Evolutionary conservation across 176 grass and related monocot species (phyloP).

Genomic region (Pharus latifolius): DNA sequence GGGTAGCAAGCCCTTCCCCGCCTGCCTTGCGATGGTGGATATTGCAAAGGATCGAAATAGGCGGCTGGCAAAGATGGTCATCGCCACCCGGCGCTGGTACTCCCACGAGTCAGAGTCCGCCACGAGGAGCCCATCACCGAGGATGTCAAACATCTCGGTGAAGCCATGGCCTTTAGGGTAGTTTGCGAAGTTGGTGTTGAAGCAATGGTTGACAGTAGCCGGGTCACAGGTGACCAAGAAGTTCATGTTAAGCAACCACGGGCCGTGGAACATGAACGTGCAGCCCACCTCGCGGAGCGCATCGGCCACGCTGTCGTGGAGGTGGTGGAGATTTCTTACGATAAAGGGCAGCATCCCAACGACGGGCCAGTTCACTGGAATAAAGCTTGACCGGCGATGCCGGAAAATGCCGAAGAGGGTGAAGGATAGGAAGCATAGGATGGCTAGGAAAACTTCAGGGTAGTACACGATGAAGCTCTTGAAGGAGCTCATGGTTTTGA

Average conservation of each 20-base stretch:
- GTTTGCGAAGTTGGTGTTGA: conserved; percentile 38
- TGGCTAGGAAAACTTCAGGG: conserved; percentile 44
- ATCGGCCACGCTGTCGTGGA: conserved; percentile 31
- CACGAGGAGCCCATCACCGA: conserved; percentile 43
- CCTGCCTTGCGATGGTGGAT: conserved; percentile 27
- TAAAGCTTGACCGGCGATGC: neutral
- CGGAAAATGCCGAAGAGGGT: conserved; percentile 14
- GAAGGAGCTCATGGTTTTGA: conserved; percentile 26
- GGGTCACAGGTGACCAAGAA: conserved; percentile 48
- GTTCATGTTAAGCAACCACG: conserved; percentile 45
- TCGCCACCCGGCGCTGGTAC: conserved; percentile 37
- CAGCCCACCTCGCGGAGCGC: conserved; percentile 20
- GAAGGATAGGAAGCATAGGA: conserved; percentile 42
- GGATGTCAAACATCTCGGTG: conserved; percentile 54
- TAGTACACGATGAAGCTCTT: conserved; percentile 24
- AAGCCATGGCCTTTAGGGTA: conserved; percentile 55
- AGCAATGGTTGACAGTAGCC: conserved; percentile 47
- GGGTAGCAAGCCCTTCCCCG: conserved; percentile 26
- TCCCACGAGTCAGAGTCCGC: conserved; percentile 51
- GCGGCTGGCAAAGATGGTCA: conserved; percentile 24
- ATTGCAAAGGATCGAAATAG: conserved; percentile 35
- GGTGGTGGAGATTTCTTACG: conserved; percentile 1
- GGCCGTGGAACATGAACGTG: conserved; percentile 32
- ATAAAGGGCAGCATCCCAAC: conserved; percentile 48
- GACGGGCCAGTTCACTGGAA: conserved; percentile 49